Evolutionary conservation across 768 basidiomycete species (phyloP).

Genomic region (Rhizopogon roseolus): DNA sequence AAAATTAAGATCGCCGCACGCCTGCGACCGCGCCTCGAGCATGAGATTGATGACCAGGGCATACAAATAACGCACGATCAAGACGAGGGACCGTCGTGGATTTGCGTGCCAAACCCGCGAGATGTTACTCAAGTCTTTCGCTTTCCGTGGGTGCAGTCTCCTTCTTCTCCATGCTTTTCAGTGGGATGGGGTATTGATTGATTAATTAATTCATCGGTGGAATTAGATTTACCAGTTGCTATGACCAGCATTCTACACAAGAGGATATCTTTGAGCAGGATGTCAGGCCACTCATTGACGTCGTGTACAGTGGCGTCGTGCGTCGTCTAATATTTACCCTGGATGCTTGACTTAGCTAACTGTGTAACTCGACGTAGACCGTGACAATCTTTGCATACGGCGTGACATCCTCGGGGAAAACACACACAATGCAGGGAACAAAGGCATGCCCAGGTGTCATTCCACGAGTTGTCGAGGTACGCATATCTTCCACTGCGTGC

Average conservation of each 20-base stretch:
- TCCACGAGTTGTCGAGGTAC: slow-evolving; percentile 70
- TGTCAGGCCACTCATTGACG: slow-evolving; percentile 72
- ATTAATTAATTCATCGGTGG: background rate
- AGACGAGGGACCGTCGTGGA: slow-evolving; percentile 36
- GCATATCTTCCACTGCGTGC: slow-evolving; percentile 12
- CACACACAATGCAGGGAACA: slow-evolving; percentile 89
- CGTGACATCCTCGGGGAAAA: slow-evolving; percentile 88
- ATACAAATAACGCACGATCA: slow-evolving; percentile 46
- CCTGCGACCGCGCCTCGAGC: slow-evolving; percentile 57
- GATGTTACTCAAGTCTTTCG: slow-evolving; percentile 68
- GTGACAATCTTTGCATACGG: slow-evolving; percentile 90
- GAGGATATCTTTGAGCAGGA: slow-evolving; percentile 75
- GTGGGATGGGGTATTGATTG: slow-evolving; percentile 2
- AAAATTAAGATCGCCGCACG: slow-evolving; percentile 73
- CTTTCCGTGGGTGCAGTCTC: slow-evolving; percentile 52
- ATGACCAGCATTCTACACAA: slow-evolving; percentile 65
- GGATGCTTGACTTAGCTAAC: background rate
- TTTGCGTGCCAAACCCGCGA: slow-evolving; percentile 68
- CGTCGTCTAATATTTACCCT: slow-evolving; percentile 19
- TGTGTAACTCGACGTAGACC: slow-evolving; percentile 39
- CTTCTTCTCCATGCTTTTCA: background rate
- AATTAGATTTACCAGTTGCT: slow-evolving; percentile 67
- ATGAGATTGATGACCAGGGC: slow-evolving; percentile 59
- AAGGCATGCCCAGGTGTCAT: slow-evolving; percentile 76
- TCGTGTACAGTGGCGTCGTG: slow-evolving; percentile 74